Conservation (phyloP, 2,329 filamentous ascomycete species). For the Bipolaris zeicola region DNA sequence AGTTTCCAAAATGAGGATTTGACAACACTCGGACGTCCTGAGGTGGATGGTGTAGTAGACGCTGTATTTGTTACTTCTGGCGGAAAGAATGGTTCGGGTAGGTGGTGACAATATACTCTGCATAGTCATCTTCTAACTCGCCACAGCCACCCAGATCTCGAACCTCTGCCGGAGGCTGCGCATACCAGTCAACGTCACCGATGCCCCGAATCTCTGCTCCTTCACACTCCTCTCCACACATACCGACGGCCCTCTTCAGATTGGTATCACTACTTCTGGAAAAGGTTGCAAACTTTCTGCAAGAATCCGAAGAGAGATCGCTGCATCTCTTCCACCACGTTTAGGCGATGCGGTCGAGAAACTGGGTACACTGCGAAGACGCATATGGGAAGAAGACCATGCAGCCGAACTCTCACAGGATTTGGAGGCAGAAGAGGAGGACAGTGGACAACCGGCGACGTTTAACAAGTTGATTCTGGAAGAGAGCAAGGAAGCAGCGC, state of each 20-base stretch:
- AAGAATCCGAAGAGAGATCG: constrained; percentile 85
- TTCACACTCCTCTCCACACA: constrained; percentile 90
- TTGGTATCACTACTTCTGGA: constrained; percentile 94
- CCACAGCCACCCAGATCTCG: constrained; percentile 69
- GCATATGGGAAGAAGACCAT: constrained; percentile 57
- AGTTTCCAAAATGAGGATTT: constrained; percentile 74
- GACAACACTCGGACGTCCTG: constrained; percentile 75
- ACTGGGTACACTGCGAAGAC: constrained; percentile 63
- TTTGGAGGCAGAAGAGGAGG: constrained; percentile 61
- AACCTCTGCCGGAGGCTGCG: constrained; percentile 75
- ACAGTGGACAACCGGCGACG: constrained; percentile 73
- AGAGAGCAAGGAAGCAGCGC: constrained; percentile 73
- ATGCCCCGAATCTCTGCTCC: constrained; percentile 83
- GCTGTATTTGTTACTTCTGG: constrained; percentile 83
- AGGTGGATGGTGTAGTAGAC: constrained; percentile 80
- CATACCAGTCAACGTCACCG: constrained; percentile 91
- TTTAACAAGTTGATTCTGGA: constrained; percentile 85
- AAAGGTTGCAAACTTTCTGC: constrained; percentile 92
- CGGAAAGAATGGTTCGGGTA: constrained; percentile 57
- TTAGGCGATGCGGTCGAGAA: constrained; percentile 78
- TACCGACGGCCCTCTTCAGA: constrained; percentile 86
- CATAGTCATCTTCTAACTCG: constrained; percentile 14
- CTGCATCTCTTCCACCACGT: constrained; percentile 73
- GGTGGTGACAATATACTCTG: constrained; percentile 3
- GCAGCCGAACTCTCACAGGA: constrained; percentile 55